Conservation (phyloP, 2,329 filamentous ascomycete species). For the Verticillium zaregamsianum region DNA sequence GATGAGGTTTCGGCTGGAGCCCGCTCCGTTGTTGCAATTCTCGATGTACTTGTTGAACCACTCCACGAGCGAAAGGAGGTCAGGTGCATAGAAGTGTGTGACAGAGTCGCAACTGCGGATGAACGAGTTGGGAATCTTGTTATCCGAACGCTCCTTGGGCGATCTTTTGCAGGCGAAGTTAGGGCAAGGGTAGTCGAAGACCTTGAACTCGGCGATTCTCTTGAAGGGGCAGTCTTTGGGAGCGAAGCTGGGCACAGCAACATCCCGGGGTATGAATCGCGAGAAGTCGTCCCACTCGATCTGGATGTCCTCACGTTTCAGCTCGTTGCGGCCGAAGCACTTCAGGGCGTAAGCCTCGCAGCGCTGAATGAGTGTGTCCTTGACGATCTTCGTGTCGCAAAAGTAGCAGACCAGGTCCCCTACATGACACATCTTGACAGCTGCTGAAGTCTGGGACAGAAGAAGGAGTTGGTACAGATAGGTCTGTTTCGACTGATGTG, state of each 20-base stretch:
- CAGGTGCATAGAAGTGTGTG: background rate
- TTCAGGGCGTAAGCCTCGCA: background rate
- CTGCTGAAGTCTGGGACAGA: background rate
- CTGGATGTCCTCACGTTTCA: background rate
- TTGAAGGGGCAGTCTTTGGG: background rate
- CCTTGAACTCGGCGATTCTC: background rate
- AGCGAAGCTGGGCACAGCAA: background rate
- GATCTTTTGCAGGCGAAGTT: background rate
- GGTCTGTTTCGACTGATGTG: background rate
- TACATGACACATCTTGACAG: background rate
- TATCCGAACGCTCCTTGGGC: background rate
- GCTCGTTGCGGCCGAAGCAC: background rate
- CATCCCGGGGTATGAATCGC: background rate
- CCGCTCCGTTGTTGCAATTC: background rate
- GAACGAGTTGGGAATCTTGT: background rate
- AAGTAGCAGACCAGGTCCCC: background rate
- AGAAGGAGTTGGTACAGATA: background rate
- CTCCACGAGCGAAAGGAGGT: background rate
- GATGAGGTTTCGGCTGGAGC: background rate
- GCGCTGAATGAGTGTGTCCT: background rate
- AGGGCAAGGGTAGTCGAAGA: background rate
- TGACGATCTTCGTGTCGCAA: background rate
- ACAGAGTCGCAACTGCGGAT: background rate
- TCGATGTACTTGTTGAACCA: background rate
- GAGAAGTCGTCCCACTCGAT: background rate